Conservation (phyloP, 176 grass and related monocot species). For the Carex kokanica region DNA sequence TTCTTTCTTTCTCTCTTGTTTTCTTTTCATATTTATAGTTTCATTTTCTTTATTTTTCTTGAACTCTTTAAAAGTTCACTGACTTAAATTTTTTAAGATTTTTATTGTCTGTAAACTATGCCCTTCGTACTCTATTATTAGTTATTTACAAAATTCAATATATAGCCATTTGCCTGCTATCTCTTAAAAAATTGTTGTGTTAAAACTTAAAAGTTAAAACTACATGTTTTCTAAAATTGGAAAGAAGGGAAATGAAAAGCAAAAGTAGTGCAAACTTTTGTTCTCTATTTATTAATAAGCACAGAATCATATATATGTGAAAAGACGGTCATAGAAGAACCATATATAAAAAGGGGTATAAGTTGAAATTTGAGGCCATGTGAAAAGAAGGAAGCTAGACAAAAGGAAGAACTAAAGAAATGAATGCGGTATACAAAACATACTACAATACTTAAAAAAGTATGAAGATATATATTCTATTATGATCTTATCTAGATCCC, state of each 20-base stretch:
- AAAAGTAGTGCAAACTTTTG: not conserved
- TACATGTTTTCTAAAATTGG: not conserved
- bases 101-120: too few species aligned
- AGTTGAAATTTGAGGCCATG: not conserved
- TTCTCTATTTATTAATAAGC: not conserved
- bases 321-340: too few species aligned
- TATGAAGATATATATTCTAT: slow-evolving; percentile 28
- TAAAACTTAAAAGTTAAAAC: not conserved
- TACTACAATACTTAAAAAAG: not conserved
- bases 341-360: not conserved
- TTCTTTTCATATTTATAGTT: not conserved
- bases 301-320: not conserved
- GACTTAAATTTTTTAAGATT: too few species aligned
- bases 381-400: not conserved
- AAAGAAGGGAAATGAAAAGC: not conserved
- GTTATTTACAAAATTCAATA: too few species aligned
- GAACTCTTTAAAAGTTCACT: too few species aligned
- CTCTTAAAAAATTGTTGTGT: not conserved
- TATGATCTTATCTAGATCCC: slow-evolving; percentile 22
- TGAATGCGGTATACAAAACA: not conserved
- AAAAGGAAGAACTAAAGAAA: slow-evolving; percentile 17
- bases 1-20: not conserved
- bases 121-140: too few species aligned
- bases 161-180: too few species aligned
- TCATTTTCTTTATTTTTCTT: too few species aligned